These are phyloP conservation scores for Colletotrichum liriopes DNA, from an alignment of 2,329 filamentous ascomycete genomes.

Conservation along the genomic window DNA sequence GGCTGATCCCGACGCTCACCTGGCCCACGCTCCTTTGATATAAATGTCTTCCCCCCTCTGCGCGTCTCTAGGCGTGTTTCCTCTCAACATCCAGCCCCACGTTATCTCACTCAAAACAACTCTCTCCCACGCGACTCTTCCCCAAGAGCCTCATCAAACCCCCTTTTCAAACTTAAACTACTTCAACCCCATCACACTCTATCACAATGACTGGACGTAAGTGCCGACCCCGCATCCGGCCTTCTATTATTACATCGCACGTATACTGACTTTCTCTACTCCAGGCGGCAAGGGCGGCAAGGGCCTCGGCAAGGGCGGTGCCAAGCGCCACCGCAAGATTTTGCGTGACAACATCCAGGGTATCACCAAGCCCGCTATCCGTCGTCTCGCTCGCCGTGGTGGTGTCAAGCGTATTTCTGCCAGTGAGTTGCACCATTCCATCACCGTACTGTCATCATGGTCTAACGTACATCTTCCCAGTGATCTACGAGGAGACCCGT, in stretches of 20 bases:
- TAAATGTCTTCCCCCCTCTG: slow-evolving; percentile 39
- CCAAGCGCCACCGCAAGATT: slow-evolving; percentile 99
- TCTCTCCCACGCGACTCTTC: slow-evolving; percentile 3
- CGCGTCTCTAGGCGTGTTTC: not conserved
- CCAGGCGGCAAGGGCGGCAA: slow-evolving; percentile 95
- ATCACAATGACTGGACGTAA: slow-evolving; percentile 82
- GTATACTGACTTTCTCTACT: slow-evolving; percentile 52
- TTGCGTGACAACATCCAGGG: slow-evolving; percentile 99
- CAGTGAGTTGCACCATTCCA: slow-evolving; percentile 68
- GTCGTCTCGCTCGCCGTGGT: slow-evolving; percentile 98
- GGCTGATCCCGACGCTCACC: slow-evolving; percentile 42
- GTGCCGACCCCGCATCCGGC: slow-evolving; percentile 53
- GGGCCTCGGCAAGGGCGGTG: slow-evolving; percentile 97
- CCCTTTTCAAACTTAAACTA: not conserved
- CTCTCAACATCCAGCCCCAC: slow-evolving; percentile 23
- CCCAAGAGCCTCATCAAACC: slow-evolving; percentile 10
- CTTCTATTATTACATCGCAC: not conserved
- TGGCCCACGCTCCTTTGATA: slow-evolving; percentile 29
- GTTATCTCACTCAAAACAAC: slow-evolving; percentile 22
- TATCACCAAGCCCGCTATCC: slow-evolving; percentile 98
- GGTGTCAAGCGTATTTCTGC: slow-evolving; percentile 99
- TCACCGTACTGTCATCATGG: rapidly evolving
- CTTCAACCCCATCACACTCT: slow-evolving; percentile 41
- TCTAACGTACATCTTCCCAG: slow-evolving; percentile 53
- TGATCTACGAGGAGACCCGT: slow-evolving; percentile 86